A percentile compares a stretch with the other conserved stretches of the same genome.
These are phyloP conservation scores for Akanthomyces lecanii DNA, from an alignment of 2,329 filamentous ascomycete genomes.

Conservation along the genomic window DNA sequence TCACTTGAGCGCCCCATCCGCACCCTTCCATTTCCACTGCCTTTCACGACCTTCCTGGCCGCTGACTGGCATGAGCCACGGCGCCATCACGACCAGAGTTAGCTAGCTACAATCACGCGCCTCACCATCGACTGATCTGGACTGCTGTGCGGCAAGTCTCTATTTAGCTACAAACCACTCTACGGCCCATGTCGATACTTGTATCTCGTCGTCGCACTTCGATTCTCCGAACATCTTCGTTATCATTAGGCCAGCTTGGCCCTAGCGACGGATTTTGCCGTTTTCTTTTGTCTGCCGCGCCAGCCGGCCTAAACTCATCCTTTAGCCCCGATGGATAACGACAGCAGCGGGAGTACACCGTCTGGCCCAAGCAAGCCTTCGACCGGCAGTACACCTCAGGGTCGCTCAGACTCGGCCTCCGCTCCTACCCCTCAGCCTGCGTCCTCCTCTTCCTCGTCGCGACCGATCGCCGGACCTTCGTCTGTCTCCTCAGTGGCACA, in stretches of 20 bases:
- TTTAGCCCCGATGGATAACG: constrained; percentile 29
- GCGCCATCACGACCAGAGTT: not conserved
- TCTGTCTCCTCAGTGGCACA: constrained; percentile 18
- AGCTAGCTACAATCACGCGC: not conserved
- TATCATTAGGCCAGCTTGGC: not conserved
- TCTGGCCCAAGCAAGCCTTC: constrained; percentile 29
- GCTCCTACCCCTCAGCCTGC: constrained; percentile 17
- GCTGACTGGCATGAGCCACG: not conserved
- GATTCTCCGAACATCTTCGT: not conserved
- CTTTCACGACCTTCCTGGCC: not conserved
- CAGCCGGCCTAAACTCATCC: not conserved
- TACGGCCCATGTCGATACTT: not conserved
- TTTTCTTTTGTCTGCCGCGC: not conserved
- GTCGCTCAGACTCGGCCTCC: constrained; percentile 10
- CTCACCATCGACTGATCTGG: not conserved
- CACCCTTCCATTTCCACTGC: not conserved
- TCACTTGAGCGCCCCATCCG: not conserved
- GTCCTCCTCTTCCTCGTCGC: constrained; percentile 18
- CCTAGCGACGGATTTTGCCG: not conserved
- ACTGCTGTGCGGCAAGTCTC: not conserved
- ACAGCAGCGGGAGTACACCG: constrained; percentile 28
- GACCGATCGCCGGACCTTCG: constrained; percentile 1
- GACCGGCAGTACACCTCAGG: constrained; percentile 32
- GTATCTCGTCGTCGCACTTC: not conserved
- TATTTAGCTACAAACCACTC: no score